Conservation (phyloP, 129 eudicot species). For the Cynara cardunculus region DNA sequence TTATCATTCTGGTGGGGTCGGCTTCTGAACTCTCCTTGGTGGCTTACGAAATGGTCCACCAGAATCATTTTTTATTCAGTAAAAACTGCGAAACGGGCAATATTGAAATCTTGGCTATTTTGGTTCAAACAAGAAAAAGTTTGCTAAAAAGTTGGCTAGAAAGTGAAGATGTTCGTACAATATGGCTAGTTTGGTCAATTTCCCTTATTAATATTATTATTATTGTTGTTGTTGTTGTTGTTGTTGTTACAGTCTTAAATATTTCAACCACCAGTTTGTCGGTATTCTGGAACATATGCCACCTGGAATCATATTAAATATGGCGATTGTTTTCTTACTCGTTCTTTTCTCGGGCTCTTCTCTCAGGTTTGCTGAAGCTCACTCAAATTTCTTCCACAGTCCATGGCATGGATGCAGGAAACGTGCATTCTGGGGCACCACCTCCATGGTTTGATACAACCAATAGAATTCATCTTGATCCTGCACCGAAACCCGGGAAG, state of each 20-base stretch:
- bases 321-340: neutral
- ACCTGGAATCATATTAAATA: neutral
- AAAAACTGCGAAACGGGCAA: neutral
- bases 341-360: neutral
- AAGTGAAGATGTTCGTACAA: neutral
- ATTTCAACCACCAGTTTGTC: slow-evolving; percentile 1
- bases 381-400: slow-evolving; percentile 41
- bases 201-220: neutral
- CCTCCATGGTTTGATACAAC: slow-evolving; percentile 80
- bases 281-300: neutral
- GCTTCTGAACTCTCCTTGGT: neutral
- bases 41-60: neutral
- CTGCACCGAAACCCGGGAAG: slow-evolving; percentile 8
- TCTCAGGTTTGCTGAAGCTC: slow-evolving; percentile 50
- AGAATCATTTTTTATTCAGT: neutral
- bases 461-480: slow-evolving; percentile 24
- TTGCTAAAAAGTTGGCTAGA: neutral
- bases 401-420: slow-evolving; percentile 42
- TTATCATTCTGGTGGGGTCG: neutral
- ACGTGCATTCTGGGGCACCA: slow-evolving; percentile 91
- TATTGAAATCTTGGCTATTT: neutral
- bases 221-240: neutral
- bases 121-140: neutral
- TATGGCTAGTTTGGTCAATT: neutral
- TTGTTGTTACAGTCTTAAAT: neutral